Conservation (phyloP, 2,329 filamentous ascomycete genomes). For the Sporothrix euskadiensis region DNA sequence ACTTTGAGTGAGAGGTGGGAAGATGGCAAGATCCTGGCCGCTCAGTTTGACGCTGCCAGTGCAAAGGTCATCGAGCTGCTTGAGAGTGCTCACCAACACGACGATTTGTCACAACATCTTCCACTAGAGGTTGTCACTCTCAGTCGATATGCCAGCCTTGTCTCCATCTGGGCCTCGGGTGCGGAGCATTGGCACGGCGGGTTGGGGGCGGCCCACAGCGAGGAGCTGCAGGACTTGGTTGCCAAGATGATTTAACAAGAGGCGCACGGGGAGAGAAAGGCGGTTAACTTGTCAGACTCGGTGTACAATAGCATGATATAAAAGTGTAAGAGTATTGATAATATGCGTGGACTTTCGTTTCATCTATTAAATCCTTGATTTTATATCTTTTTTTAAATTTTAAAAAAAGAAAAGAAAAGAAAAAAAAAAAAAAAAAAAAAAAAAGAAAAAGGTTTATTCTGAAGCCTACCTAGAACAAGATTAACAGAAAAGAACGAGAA, state of each 20-base stretch:
- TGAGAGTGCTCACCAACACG: neutral
- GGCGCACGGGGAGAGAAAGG: neutral
- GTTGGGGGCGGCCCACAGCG: neutral
- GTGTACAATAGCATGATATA: neutral
- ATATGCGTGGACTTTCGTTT: neutral
- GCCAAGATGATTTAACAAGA: constrained; percentile 22
- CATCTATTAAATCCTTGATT: neutral
- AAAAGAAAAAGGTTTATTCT: no score
- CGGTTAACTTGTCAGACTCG: neutral
- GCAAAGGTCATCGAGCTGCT: constrained; percentile 30
- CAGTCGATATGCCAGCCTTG: constrained; percentile 32
- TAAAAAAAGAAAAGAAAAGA: no score
- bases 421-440: no score
- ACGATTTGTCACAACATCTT: neutral
- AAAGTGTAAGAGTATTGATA: neutral
- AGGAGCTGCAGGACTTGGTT: constrained; percentile 26
- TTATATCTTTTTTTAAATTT: neutral
- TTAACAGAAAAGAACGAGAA: no score
- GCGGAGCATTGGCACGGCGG: neutral
- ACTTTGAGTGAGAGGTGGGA: constrained; percentile 35
- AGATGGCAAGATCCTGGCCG: constrained; percentile 33
- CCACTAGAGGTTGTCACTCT: constrained; percentile 33
- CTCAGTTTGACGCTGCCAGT: constrained; percentile 31
- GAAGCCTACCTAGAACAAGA: no score
- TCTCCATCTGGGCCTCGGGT: constrained; percentile 32